These are phyloP conservation scores for Alnus rubra DNA, from an alignment of 306 rosid species.

Conservation along the genomic window DNA sequence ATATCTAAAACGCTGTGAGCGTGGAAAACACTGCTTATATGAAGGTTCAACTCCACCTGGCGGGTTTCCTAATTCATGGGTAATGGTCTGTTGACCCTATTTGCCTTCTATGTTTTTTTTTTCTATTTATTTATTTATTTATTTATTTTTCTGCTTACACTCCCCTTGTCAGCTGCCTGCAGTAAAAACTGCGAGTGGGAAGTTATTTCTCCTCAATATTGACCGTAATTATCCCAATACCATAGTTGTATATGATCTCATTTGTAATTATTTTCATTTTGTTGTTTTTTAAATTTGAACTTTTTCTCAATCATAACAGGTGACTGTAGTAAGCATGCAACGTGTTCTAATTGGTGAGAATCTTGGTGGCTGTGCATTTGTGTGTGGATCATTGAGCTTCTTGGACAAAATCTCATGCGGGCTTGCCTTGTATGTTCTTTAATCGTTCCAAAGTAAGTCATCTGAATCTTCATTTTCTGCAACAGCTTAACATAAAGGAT, in stretches of 20 bases:
- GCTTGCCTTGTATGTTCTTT: slow-evolving; percentile 75
- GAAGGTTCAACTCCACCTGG: too few species aligned
- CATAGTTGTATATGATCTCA: too few species aligned
- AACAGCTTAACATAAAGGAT: neutral
- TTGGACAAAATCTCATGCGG: slow-evolving; percentile 92
- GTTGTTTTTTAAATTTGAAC: too few species aligned
- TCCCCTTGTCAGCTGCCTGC: slow-evolving; percentile 1
- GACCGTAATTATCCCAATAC: too few species aligned
- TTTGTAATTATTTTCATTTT: too few species aligned
- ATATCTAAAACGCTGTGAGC: slow-evolving; percentile 83
- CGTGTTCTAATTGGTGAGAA: too few species aligned
- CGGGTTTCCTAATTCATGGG: slow-evolving; percentile 97
- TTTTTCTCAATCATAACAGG: too few species aligned
- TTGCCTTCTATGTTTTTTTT: neutral
- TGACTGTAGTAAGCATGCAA: too few species aligned
- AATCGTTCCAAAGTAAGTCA: slow-evolving; percentile 83
- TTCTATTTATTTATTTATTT: too few species aligned
- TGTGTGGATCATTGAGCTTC: slow-evolving; percentile 95
- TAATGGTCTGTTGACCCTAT: slow-evolving; percentile 40
- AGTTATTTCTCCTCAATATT: too few species aligned
- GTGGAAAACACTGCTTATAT: too few species aligned
- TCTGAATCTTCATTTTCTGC: slow-evolving; percentile 9
- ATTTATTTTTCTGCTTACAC: neutral
- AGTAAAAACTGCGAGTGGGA: neutral
- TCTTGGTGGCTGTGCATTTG: too few species aligned